phyloP scores from a whole-genome alignment of 768 basidiomycete genomes.

The Russula compacta region DNA sequence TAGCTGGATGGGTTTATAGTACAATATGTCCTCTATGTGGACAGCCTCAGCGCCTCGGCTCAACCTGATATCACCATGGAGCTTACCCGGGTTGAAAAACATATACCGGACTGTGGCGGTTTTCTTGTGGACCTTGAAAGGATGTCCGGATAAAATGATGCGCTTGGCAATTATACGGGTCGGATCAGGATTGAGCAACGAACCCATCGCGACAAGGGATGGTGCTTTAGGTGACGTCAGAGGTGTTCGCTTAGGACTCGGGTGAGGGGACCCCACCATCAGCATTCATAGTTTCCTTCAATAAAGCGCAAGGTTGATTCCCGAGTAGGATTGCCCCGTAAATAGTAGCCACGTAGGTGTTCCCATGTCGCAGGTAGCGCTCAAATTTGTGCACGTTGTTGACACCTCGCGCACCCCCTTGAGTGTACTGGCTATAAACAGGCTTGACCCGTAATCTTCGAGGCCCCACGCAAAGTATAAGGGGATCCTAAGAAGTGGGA shows the following conservation, averaged over 20 bases:
- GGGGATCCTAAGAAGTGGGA: slow-evolving; percentile 52
- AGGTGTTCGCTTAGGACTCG: background rate
- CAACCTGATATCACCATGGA: slow-evolving; percentile 2
- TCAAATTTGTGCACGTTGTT: slow-evolving; percentile 99
- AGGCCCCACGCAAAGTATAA: slow-evolving; percentile 84
- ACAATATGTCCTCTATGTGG: slow-evolving; percentile 67
- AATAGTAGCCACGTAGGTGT: slow-evolving; percentile 72
- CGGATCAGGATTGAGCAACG: slow-evolving; percentile 82
- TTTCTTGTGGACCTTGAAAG: slow-evolving; percentile 95
- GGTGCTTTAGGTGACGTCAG: slow-evolving; percentile 40
- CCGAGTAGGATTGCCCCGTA: slow-evolving; percentile 90
- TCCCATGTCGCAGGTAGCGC: slow-evolving; percentile 77
- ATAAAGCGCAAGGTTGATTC: slow-evolving; percentile 66
- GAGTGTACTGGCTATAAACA: slow-evolving; percentile 84
- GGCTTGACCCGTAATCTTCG: slow-evolving; percentile 80
- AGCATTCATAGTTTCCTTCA: slow-evolving; percentile 57
- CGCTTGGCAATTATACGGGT: slow-evolving; percentile 89
- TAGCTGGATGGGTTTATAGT: slow-evolving; percentile 89
- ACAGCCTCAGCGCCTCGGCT: background rate
- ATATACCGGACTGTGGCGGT: slow-evolving; percentile 96
- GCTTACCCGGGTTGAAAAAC: slow-evolving; percentile 85
- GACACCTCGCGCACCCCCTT: slow-evolving; percentile 80
- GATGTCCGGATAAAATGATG: slow-evolving; percentile 91
- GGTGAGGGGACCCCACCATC: slow-evolving; percentile 51
- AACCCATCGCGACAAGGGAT: slow-evolving; percentile 81